phyloP scores from a whole-genome alignment of 2,329 filamentous ascomycete genomes.

The Penicillium sp. region DNA sequence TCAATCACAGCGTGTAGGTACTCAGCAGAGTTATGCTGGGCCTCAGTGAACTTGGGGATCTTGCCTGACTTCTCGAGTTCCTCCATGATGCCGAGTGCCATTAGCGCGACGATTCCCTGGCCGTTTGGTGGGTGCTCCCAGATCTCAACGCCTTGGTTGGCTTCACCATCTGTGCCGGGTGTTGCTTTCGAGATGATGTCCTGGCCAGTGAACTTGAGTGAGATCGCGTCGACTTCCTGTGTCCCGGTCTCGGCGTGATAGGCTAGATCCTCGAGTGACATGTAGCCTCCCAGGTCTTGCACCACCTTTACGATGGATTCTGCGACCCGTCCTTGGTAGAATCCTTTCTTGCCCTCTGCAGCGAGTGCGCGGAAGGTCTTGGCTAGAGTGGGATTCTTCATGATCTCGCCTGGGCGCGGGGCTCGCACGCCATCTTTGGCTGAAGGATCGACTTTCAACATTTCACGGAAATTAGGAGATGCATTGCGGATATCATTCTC shows the following conservation, averaged over 20 bases:
- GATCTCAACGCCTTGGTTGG: slow-evolving; percentile 62
- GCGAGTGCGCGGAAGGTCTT: slow-evolving; percentile 77
- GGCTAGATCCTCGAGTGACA: slow-evolving; percentile 76
- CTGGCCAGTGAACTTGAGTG: slow-evolving; percentile 70
- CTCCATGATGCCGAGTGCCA: slow-evolving; percentile 89
- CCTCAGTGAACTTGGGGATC: slow-evolving; percentile 64
- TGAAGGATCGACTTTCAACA: slow-evolving; percentile 74
- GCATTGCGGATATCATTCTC: slow-evolving; percentile 66
- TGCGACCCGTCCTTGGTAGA: slow-evolving; percentile 82
- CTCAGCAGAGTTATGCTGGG: slow-evolving; percentile 76
- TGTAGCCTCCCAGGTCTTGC: slow-evolving; percentile 69
- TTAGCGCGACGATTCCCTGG: slow-evolving; percentile 90
- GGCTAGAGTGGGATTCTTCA: slow-evolving; percentile 80
- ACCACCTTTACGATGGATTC: slow-evolving; percentile 77
- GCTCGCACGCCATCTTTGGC: slow-evolving; percentile 69
- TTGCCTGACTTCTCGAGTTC: slow-evolving; percentile 73
- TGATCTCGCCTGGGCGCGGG: slow-evolving; percentile 78
- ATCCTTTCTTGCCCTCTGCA: slow-evolving; percentile 79
- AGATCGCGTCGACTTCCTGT: slow-evolving; percentile 82
- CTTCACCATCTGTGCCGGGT: slow-evolving; percentile 28
- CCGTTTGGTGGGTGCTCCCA: slow-evolving; percentile 98
- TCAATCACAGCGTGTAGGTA: slow-evolving; percentile 89
- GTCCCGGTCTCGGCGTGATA: slow-evolving; percentile 71
- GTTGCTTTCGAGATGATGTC: slow-evolving; percentile 31
- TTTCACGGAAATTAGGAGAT: slow-evolving; percentile 82